Evolutionary conservation across 1,139 yeast species (phyloP).

Genomic region (Nakaseomyces kungkrabaensis): DNA sequence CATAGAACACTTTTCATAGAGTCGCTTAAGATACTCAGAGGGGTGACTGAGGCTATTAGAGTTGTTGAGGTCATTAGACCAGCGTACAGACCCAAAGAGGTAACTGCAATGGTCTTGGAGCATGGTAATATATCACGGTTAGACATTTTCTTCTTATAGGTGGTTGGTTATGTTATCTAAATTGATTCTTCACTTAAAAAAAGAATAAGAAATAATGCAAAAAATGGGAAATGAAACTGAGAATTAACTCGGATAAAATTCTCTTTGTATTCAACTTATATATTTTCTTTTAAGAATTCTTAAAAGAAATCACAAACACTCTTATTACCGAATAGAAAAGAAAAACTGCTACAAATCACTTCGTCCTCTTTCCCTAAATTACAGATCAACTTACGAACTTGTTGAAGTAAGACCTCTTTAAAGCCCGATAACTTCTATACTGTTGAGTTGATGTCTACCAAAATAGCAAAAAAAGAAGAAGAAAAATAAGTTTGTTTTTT

Average conservation of each 20-base stretch:
- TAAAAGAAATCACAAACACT: too few species aligned
- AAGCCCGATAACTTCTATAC: background rate
- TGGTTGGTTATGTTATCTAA: too few species aligned
- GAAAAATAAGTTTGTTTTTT: too few species aligned
- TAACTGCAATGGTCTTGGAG: slow-evolving; percentile 52
- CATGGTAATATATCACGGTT: slow-evolving; percentile 10
- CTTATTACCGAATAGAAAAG: too few species aligned
- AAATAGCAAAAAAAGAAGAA: background rate
- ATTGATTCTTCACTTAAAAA: too few species aligned
- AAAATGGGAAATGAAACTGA: too few species aligned
- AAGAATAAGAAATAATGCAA: too few species aligned
- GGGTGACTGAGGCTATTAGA: slow-evolving; percentile 35
- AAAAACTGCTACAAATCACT: too few species aligned
- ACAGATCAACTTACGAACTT: background rate
- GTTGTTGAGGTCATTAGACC: slow-evolving; percentile 85
- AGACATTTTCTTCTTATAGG: background rate
- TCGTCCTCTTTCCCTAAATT: too few species aligned
- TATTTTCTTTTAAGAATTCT: too few species aligned
- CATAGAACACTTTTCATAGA: slow-evolving; percentile 20
- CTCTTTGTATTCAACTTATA: too few species aligned
- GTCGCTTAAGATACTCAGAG: slow-evolving; percentile 20
- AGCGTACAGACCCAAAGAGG: slow-evolving; percentile 87
- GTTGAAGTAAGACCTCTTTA: background rate
- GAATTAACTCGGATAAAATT: too few species aligned
- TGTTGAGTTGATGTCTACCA: background rate